Conservation (phyloP, 768 basidiomycete species). For the Trametes cinnabarina region DNA sequence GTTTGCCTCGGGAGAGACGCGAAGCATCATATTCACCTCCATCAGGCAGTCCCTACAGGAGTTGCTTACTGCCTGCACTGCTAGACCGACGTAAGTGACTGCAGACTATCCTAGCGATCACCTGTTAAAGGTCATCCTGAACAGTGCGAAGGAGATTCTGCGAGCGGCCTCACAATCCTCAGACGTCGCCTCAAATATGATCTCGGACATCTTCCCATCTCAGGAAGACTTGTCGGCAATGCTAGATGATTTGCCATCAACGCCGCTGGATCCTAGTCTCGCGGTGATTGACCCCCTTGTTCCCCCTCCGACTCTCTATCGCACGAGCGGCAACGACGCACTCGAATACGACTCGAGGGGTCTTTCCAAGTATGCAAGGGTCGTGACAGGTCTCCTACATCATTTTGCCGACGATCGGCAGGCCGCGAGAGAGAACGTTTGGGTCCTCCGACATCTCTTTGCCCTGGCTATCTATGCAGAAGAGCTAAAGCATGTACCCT, state of each 20-base stretch:
- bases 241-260: conserved; percentile 41
- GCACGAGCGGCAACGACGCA: conserved; percentile 4
- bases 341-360: conserved; percentile 46
- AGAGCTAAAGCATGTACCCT: conserved; percentile 57
- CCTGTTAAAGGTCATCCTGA: neutral
- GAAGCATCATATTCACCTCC: conserved; percentile 29
- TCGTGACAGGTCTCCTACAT: conserved; percentile 53
- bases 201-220: conserved; percentile 54
- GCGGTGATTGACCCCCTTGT: conserved; percentile 60
- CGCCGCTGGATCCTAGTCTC: conserved; percentile 51
- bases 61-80: conserved; percentile 39
- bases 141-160: conserved; percentile 30
- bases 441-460: conserved; percentile 70
- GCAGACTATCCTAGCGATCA: no score
- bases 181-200: conserved; percentile 39
- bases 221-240: conserved; percentile 44
- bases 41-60: conserved; percentile 44
- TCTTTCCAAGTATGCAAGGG: conserved; percentile 63
- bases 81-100: conserved; percentile 32
- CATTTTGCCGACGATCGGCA: conserved; percentile 58
- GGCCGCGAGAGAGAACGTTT: conserved; percentile 55
- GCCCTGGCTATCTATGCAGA: conserved; percentile 59
- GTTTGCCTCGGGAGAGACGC: conserved; percentile 22
- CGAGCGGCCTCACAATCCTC: conserved; percentile 27
- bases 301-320: conserved; percentile 39